Evolutionary conservation across 2,329 filamentous ascomycete genomes (phyloP).

Genomic region (Hypomyces perniciosus): DNA sequence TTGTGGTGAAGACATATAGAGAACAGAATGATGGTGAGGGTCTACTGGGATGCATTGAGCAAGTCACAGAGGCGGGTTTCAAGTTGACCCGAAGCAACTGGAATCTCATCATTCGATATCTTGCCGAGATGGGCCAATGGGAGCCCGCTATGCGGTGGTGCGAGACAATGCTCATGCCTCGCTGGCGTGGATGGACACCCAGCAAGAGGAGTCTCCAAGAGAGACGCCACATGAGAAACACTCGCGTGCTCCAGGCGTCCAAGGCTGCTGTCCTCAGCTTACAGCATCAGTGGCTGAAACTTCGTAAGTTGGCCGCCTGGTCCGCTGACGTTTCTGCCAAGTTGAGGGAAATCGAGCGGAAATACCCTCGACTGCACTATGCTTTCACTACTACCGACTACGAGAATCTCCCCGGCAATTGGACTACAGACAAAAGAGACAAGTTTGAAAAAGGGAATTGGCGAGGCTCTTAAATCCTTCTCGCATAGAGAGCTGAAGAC

Average conservation of each 20-base stretch:
- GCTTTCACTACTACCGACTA: slow-evolving; percentile 33
- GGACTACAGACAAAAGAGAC: slow-evolving; percentile 18
- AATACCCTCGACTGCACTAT: slow-evolving; percentile 36
- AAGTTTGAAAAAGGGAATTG: slow-evolving; percentile 24
- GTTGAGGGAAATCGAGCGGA: slow-evolving; percentile 31
- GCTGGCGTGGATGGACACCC: slow-evolving; percentile 67
- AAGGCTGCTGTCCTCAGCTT: slow-evolving; percentile 42
- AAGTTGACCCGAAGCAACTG: slow-evolving; percentile 69
- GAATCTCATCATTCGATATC: slow-evolving; percentile 68
- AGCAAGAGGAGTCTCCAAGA: slow-evolving; percentile 23
- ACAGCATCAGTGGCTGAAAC: slow-evolving; percentile 43
- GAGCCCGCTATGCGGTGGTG: slow-evolving; percentile 66
- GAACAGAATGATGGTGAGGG: slow-evolving; percentile 36
- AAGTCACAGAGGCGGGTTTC: slow-evolving; percentile 63
- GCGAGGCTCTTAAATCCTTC: slow-evolving; percentile 24
- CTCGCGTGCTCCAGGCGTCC: slow-evolving; percentile 28
- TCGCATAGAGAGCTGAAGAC: slow-evolving; percentile 24
- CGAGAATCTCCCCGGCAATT: slow-evolving; percentile 22
- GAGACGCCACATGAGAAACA: slow-evolving; percentile 32
- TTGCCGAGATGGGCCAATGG: slow-evolving; percentile 55
- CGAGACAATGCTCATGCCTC: slow-evolving; percentile 70
- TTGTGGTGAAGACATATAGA: slow-evolving; percentile 42
- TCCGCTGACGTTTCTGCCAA: slow-evolving; percentile 38
- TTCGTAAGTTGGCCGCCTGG: slow-evolving; percentile 44
- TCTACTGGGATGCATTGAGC: slow-evolving; percentile 45